Evolutionary conservation across 2,329 filamentous ascomycete genomes (phyloP).

Genomic region (Fusarium nygamai): DNA sequence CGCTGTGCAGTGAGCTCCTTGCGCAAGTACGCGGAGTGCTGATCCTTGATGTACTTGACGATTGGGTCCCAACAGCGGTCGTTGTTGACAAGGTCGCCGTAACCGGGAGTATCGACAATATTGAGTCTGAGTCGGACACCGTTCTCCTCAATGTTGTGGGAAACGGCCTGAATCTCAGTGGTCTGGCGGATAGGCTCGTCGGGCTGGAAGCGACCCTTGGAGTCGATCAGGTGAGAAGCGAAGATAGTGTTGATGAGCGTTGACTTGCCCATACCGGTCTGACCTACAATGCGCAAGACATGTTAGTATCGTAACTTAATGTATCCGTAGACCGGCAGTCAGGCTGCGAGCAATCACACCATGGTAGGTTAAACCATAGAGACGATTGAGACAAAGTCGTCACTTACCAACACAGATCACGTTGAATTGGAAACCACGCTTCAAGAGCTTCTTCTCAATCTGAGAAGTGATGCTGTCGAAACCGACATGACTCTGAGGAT

Average conservation of each 20-base stretch:
- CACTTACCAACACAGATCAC: slow-evolving; percentile 97
- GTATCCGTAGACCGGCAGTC: background rate
- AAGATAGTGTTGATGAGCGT: slow-evolving; percentile 99
- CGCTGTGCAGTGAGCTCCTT: slow-evolving; percentile 99
- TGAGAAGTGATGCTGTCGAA: slow-evolving; percentile 99
- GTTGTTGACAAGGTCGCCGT: slow-evolving; percentile 99
- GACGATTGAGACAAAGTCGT: slow-evolving; percentile 14
- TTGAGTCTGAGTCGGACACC: slow-evolving; percentile 96
- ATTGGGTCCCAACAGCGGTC: slow-evolving; percentile 99
- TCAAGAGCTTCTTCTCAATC: slow-evolving; percentile 99
- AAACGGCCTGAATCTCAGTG: slow-evolving; percentile 97
- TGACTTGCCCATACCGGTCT: slow-evolving; percentile 98
- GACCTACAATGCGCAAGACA: slow-evolving; percentile 66
- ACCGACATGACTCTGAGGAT: slow-evolving; percentile 97
- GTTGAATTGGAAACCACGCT: slow-evolving; percentile 99
- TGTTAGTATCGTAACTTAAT: slow-evolving; percentile 25
- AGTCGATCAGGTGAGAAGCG: slow-evolving; percentile 98
- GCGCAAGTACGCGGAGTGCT: slow-evolving; percentile 98
- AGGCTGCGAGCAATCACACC: slow-evolving; percentile 29
- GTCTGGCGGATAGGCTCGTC: slow-evolving; percentile 94
- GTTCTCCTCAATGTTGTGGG: slow-evolving; percentile 99
- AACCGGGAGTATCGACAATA: slow-evolving; percentile 98
- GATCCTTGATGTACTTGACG: slow-evolving; percentile 99
- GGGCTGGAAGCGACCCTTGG: slow-evolving; percentile 92
- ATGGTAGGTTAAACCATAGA: slow-evolving; percentile 8